A percentile compares a stretch with the other conserved stretches of the same genome.
These are phyloP conservation scores for Rickenella mellea DNA, from an alignment of 768 basidiomycete species.

Conservation along the genomic window DNA sequence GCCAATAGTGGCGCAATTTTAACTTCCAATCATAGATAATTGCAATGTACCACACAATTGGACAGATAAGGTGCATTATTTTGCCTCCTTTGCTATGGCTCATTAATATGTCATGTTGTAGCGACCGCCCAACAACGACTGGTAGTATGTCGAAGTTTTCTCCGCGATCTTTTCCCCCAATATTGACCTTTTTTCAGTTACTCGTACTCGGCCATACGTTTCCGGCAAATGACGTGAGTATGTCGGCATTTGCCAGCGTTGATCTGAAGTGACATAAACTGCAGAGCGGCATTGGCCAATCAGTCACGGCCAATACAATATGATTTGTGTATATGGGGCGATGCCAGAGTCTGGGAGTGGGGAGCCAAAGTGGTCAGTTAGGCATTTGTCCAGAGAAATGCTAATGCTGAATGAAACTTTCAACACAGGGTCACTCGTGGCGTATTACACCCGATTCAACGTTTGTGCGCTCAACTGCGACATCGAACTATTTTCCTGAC, in stretches of 20 bases:
- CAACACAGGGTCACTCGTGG: conserved; percentile 45
- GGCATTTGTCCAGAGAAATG: too few species aligned
- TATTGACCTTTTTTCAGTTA: conserved; percentile 22
- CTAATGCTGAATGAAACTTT: too few species aligned
- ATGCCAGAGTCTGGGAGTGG: conserved; percentile 46
- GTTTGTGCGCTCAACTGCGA: conserved; percentile 11
- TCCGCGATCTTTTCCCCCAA: background rate
- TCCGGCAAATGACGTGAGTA: conserved; percentile 44
- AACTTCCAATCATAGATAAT: conserved; percentile 27
- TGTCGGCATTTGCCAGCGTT: background rate
- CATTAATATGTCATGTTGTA: conserved; percentile 5
- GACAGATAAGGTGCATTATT: conserved; percentile 24
- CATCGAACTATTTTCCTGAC: background rate
- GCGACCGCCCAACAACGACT: conserved; percentile 31
- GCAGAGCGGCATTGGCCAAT: conserved; percentile 36
- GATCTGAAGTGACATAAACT: background rate
- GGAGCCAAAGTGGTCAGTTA: conserved; percentile 43
- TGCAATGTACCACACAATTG: conserved; percentile 43
- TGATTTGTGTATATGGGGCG: conserved; percentile 45
- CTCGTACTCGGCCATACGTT: conserved; percentile 49
- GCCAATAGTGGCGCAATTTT: background rate
- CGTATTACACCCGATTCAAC: conserved; percentile 39
- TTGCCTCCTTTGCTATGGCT: background rate
- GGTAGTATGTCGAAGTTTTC: conserved; percentile 30
- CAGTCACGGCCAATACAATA: conserved; percentile 38